Percentiles rank a stretch among this genome's conserved stretches.
Evolutionary conservation across 2,329 filamentous ascomycete genomes (phyloP).

Genomic region (Trichoderma sp.): DNA sequence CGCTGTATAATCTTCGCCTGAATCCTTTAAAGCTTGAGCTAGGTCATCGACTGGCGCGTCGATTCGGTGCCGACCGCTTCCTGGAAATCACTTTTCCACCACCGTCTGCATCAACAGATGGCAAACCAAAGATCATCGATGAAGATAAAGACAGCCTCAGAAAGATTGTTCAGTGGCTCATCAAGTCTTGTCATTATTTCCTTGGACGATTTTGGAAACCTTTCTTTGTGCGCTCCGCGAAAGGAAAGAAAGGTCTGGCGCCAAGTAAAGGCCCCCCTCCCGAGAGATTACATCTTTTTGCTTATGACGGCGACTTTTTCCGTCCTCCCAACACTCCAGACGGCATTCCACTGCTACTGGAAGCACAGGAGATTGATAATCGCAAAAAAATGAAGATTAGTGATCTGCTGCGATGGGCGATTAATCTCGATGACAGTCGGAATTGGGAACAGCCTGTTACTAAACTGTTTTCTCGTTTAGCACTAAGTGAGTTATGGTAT

Average conservation of each 20-base stretch:
- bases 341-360: conserved; percentile 34
- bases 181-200: conserved; percentile 44
- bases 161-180: conserved; percentile 40
- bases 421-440: conserved; percentile 46
- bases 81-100: conserved; percentile 59
- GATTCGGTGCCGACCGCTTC: conserved; percentile 63
- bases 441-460: conserved; percentile 53
- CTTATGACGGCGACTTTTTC: conserved; percentile 54
- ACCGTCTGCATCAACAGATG: conserved; percentile 36
- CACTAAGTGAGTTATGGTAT: conserved; percentile 49
- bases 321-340: conserved; percentile 13
- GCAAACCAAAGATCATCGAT: conserved; percentile 37
- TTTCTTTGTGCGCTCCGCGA: conserved; percentile 50
- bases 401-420: conserved; percentile 57
- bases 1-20: conserved; percentile 53
- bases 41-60: conserved; percentile 56
- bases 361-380: conserved; percentile 30
- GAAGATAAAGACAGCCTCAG: conserved; percentile 40
- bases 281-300: conserved; percentile 56
- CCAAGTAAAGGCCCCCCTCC: conserved; percentile 33
- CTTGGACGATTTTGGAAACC: conserved; percentile 53
- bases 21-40: conserved; percentile 53
- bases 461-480: conserved; percentile 63
- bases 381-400: conserved; percentile 45
- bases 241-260: conserved; percentile 42